A percentile compares a stretch with the other conserved stretches of the same genome.
Conservation (phyloP, 2,329 filamentous ascomycete species). For the Dothidotthia symphoricarpi region DNA sequence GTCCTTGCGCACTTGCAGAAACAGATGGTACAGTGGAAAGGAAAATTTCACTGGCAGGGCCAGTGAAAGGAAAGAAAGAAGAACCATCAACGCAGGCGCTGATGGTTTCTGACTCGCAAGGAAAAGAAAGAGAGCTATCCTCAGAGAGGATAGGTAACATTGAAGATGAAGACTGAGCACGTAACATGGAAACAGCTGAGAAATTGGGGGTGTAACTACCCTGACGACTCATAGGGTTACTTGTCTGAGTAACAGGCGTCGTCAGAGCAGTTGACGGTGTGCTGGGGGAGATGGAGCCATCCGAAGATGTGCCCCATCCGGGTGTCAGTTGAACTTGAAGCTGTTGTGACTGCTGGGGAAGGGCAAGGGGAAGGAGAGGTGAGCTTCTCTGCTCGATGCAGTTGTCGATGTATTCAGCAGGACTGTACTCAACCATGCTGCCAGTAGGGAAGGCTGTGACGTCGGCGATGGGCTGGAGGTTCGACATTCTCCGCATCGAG, state of each 20-base stretch:
- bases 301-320: constrained; percentile 36
- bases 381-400: constrained; percentile 27
- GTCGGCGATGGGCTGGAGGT: constrained; percentile 31
- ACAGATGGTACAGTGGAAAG: constrained; percentile 31
- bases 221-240: constrained; percentile 47
- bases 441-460: constrained; percentile 10
- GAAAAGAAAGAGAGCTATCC: constrained; percentile 38
- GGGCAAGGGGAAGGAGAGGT: constrained; percentile 20
- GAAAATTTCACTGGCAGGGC: constrained; percentile 40
- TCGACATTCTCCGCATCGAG: constrained; percentile 18
- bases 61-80: constrained; percentile 35
- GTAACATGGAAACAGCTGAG: constrained; percentile 47
- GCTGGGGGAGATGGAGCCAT: constrained; percentile 38
- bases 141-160: constrained; percentile 38
- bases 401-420: constrained; percentile 38
- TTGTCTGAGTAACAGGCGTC: constrained; percentile 41
- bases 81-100: constrained; percentile 31
- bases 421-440: constrained; percentile 37
- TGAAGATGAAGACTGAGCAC: constrained; percentile 44
- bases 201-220: constrained; percentile 46
- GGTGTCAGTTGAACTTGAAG: constrained; percentile 35
- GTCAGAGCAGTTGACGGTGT: constrained; percentile 39
- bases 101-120: constrained; percentile 38
- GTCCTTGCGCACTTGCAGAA: constrained; percentile 35
- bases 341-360: constrained; percentile 22